phyloP scores from a whole-genome alignment of 1,284 basidiomycete species.

The Moesziomyces globuligerus region DNA sequence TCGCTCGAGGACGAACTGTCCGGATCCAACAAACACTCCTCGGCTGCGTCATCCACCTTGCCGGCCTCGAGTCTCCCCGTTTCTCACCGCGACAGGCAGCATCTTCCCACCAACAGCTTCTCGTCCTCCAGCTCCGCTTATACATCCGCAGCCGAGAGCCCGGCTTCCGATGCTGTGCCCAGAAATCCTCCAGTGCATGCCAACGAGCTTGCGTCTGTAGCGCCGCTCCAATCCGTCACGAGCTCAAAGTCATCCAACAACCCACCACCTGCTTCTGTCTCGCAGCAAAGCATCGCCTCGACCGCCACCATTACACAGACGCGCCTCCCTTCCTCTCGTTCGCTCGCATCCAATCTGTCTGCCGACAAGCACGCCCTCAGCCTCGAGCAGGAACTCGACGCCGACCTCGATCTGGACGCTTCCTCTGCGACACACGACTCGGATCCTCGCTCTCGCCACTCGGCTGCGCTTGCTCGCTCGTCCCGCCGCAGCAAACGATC shows the following conservation, averaged over 20 bases:
- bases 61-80: conserved; percentile 6
- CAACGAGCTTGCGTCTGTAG: not conserved
- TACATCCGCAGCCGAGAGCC: conserved; percentile 25
- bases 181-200: not conserved
- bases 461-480: conserved; percentile 12
- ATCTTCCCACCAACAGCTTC: conserved; percentile 8
- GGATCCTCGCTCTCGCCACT: conserved; percentile 2
- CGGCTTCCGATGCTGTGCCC: conserved; percentile 5
- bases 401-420: conserved; percentile 5
- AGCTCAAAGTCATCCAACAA: conserved; percentile 1
- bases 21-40: not conserved
- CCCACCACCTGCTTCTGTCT: conserved; percentile 14
- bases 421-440: conserved; percentile 7
- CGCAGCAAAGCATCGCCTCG: conserved; percentile 41
- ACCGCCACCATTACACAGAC: conserved; percentile 33
- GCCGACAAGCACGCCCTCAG: conserved; percentile 33
- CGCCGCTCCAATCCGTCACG: not conserved
- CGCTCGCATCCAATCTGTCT: conserved; percentile 10
- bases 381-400: conserved; percentile 42
- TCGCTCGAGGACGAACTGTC: conserved; percentile 25
- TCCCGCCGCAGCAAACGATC: conserved; percentile 34
- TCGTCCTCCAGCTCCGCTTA: conserved; percentile 25
- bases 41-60: conserved; percentile 3
- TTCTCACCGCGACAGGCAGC: conserved; percentile 3
- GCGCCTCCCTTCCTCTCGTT: conserved; percentile 21